A percentile compares a stretch with the other conserved stretches of the same genome.
Conservation (phyloP, 148 eudicot species). For the Camellia granthamiana region DNA sequence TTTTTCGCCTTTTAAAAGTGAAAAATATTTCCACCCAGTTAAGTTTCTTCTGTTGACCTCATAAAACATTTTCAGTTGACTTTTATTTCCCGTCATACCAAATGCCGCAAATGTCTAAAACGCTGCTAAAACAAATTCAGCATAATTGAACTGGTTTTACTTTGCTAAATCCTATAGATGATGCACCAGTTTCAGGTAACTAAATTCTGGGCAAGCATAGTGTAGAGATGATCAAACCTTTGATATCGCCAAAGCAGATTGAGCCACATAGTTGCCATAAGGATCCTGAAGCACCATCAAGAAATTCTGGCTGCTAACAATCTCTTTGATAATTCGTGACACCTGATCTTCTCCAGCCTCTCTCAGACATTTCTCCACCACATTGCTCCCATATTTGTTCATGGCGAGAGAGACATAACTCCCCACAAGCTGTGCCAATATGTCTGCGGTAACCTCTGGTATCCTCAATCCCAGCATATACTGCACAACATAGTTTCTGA, state of each 20-base stretch:
- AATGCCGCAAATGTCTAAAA: too few relatives aligned
- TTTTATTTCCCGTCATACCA: too few relatives aligned
- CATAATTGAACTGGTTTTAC: too few relatives aligned
- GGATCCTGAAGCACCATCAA: conserved; percentile 32
- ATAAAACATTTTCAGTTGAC: too few relatives aligned
- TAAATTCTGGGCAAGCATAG: too few relatives aligned
- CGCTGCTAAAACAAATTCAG: too few relatives aligned
- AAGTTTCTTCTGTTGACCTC: too few relatives aligned
- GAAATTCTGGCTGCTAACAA: conserved; percentile 18
- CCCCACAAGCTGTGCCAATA: conserved; percentile 22
- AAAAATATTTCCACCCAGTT: too few relatives aligned
- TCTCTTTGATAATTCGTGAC: conserved; percentile 28
- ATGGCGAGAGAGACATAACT: conserved; percentile 1
- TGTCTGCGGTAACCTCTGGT: background rate
- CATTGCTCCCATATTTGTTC: conserved; percentile 8
- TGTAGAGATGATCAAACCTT: conserved; percentile 25
- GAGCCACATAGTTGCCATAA: conserved; percentile 57
- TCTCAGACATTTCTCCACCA: conserved; percentile 18
- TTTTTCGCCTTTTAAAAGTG: too few relatives aligned
- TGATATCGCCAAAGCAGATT: conserved; percentile 22
- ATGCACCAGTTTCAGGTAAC: too few relatives aligned
- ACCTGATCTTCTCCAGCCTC: conserved; percentile 14
- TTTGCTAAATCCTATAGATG: too few relatives aligned
- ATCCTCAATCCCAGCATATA: conserved; percentile 17
- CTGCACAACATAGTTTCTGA: conserved; percentile 66